phyloP scores from a whole-genome alignment of 202 grass and related monocot genomes.

The Schoenoplectus triqueter region DNA sequence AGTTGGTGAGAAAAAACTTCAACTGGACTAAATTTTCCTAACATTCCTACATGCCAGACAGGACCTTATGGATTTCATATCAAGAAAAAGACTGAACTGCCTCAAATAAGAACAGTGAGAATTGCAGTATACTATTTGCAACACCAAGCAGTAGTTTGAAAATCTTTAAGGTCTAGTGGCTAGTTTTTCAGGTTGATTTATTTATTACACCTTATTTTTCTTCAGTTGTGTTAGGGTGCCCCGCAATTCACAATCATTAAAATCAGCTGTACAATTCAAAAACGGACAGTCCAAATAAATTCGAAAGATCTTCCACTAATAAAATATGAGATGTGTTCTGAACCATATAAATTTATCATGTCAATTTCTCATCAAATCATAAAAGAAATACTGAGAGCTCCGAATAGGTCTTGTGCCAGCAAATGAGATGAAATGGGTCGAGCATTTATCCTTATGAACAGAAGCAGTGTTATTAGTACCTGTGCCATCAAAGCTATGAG shows the following conservation, averaged over 20 bases:
- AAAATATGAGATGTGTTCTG: background rate
- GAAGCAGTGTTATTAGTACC: conserved; percentile 49
- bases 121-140: background rate
- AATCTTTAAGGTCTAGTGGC: background rate
- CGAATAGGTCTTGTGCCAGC: background rate
- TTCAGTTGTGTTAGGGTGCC: background rate
- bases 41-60: too few relatives aligned
- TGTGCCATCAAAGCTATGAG: conserved; percentile 93
- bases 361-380: background rate
- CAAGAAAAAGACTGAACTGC: conserved; percentile 20
- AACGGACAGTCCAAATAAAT: background rate
- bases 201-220: background rate
- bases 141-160: background rate
- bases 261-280: background rate
- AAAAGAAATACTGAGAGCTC: background rate
- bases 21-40: too few relatives aligned
- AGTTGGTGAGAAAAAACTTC: too few relatives aligned
- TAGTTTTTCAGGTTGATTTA: background rate
- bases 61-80: conserved; percentile 23
- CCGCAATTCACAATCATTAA: background rate
- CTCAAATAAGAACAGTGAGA: conserved; percentile 4
- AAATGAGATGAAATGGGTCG: conserved; percentile 19
- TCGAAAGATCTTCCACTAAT: background rate
- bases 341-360: background rate
- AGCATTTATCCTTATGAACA: background rate